Conservation (phyloP, 1,284 basidiomycete genomes). For the Rhizoctonia solani region DNA sequence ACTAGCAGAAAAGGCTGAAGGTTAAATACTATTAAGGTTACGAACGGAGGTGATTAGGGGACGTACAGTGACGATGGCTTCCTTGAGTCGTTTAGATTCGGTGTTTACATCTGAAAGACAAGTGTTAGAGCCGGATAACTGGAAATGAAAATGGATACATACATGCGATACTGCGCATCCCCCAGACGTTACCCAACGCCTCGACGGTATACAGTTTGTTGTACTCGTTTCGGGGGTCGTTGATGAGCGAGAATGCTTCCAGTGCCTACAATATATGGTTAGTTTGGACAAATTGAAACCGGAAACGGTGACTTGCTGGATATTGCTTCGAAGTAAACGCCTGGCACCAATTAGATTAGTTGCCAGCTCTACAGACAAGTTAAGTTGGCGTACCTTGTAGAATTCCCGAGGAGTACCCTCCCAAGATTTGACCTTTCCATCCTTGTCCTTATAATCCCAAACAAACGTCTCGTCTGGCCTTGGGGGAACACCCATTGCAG, state of each 20-base stretch:
- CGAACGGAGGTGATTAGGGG: too few relatives aligned
- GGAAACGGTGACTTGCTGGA: conserved; percentile 52
- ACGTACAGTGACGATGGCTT: conserved; percentile 69
- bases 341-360: conserved; percentile 1
- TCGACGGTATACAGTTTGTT: conserved; percentile 90
- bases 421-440: conserved; percentile 77
- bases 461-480: conserved; percentile 69
- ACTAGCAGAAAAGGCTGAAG: conserved; percentile 49
- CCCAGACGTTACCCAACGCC: conserved; percentile 90
- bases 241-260: conserved; percentile 88
- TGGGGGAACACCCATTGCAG: conserved; percentile 84
- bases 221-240: conserved; percentile 88
- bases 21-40: too few relatives aligned
- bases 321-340: conserved; percentile 62
- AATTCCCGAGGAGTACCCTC: conserved; percentile 81
- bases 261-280: conserved; percentile 43
- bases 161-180: conserved; percentile 81
- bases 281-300: conserved; percentile 48
- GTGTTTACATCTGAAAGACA: conserved; percentile 80
- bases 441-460: conserved; percentile 88
- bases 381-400: conserved; percentile 56
- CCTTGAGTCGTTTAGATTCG: conserved; percentile 77
- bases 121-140: not conserved
- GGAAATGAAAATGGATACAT: conserved; percentile 42
- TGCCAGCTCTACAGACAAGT: not conserved